These are phyloP conservation scores for Yamadazyma phyllophila DNA, from an alignment of 805 yeast genomes.

Conservation along the genomic window DNA sequence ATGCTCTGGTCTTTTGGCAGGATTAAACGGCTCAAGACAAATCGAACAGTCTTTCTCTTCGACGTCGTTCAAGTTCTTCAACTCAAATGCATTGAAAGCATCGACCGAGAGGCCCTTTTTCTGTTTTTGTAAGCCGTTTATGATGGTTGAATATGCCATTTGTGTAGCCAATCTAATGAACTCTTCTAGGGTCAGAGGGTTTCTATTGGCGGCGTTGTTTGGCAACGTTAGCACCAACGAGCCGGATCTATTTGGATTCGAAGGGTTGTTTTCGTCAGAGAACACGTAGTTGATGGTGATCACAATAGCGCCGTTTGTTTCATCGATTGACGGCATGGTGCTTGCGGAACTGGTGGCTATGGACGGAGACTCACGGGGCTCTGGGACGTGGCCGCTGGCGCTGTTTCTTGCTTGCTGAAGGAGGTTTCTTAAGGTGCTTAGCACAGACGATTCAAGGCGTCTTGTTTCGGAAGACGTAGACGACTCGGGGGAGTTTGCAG, in stretches of 20 bases:
- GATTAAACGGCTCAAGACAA: conserved; percentile 49
- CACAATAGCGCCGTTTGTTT: conserved; percentile 30
- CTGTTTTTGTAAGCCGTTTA: conserved; percentile 43
- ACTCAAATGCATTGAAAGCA: conserved; percentile 51
- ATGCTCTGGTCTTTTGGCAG: conserved; percentile 9
- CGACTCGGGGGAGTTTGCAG: not conserved
- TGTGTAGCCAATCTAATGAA: conserved; percentile 67
- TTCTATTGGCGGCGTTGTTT: conserved; percentile 57
- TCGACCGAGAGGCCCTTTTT: conserved; percentile 53
- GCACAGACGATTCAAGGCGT: not conserved
- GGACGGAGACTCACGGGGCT: too few relatives aligned
- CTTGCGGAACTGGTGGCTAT: conserved; percentile 3
- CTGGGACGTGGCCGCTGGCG: not conserved
- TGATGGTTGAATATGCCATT: conserved; percentile 63
- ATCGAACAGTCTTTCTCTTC: conserved; percentile 51
- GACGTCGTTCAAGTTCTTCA: conserved; percentile 20
- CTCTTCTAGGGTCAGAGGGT: conserved; percentile 59
- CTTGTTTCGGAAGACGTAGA: not conserved
- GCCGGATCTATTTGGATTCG: conserved; percentile 47
- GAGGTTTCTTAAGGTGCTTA: not conserved
- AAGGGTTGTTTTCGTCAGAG: conserved; percentile 39
- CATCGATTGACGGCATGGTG: not conserved
- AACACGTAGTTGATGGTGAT: conserved; percentile 45
- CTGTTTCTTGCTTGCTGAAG: conserved; percentile 5
- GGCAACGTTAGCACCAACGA: conserved; percentile 64